Percentiles rank a stretch among this genome's conserved stretches.
These are phyloP conservation scores for Climacium dendroides DNA, from an alignment of 225 moss, liverwort and hornwort genomes.

Conservation along the genomic window DNA sequence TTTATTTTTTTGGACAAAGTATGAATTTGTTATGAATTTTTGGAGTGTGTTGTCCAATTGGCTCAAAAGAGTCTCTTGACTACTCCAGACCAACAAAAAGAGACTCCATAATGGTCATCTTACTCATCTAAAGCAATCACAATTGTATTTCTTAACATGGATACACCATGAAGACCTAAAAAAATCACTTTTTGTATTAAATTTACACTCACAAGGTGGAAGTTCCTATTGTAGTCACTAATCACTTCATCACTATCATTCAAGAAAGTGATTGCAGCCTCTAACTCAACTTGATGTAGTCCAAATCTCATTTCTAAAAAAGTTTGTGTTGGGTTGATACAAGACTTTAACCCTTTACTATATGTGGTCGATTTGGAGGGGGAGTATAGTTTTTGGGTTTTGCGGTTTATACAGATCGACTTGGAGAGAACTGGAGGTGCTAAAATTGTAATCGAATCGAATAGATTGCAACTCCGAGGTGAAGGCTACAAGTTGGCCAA, in stretches of 20 bases:
- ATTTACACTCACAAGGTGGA: neutral
- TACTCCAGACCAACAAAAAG: neutral
- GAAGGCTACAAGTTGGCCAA: too few relatives aligned
- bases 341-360: too few relatives aligned
- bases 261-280: neutral
- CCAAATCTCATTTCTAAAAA: neutral
- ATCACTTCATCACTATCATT: neutral
- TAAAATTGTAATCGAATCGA: too few relatives aligned
- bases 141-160: neutral
- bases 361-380: too few relatives aligned
- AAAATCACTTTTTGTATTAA: neutral
- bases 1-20: neutral
- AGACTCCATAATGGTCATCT: neutral
- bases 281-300: neutral
- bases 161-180: neutral
- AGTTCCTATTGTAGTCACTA: neutral
- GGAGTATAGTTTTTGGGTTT: too few relatives aligned
- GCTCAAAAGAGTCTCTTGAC: fast-evolving
- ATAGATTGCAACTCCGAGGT: too few relatives aligned
- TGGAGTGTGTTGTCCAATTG: neutral
- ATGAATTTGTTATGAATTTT: neutral
- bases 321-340: neutral
- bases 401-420: too few relatives aligned
- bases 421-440: too few relatives aligned
- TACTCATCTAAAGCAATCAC: fast-evolving